A percentile compares a stretch with the other conserved stretches of the same genome.
phyloP scores from a whole-genome alignment of 495 filamentous ascomycete genomes.

The Echria macrotheca region DNA sequence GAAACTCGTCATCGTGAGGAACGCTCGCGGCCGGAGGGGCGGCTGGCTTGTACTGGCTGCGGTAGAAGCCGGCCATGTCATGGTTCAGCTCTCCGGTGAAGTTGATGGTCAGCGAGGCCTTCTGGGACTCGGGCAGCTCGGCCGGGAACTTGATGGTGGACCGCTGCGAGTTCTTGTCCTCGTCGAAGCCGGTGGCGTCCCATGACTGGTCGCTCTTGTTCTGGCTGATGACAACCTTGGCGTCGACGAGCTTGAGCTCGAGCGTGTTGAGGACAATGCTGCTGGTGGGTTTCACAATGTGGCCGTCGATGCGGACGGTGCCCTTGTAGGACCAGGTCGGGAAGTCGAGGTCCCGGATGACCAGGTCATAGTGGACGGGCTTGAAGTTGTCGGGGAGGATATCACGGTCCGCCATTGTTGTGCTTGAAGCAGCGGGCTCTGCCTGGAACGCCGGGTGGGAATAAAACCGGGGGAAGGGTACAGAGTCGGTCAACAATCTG shows the following conservation, averaged over 20 bases:
- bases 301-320: slow-evolving; percentile 55
- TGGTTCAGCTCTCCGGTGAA: slow-evolving; percentile 89
- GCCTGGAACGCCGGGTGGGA: slow-evolving; percentile 17
- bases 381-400: slow-evolving; percentile 61
- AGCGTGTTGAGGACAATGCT: slow-evolving; percentile 72
- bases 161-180: slow-evolving; percentile 75
- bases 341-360: slow-evolving; percentile 73
- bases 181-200: slow-evolving; percentile 61
- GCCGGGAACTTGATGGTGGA: slow-evolving; percentile 66
- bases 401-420: slow-evolving; percentile 48
- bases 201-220: slow-evolving; percentile 45
- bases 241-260: slow-evolving; percentile 55
- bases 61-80: slow-evolving; percentile 94
- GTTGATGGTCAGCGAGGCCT: slow-evolving; percentile 62
- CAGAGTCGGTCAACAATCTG: no score
- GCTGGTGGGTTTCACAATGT: slow-evolving; percentile 56
- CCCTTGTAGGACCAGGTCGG: slow-evolving; percentile 78
- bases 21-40: slow-evolving; percentile 63
- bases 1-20: slow-evolving; percentile 68
- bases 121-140: slow-evolving; percentile 55
- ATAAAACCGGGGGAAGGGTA: slow-evolving; percentile 5
- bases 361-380: slow-evolving; percentile 79
- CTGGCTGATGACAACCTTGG: slow-evolving; percentile 41
- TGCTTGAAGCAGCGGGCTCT: slow-evolving; percentile 6
- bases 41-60: slow-evolving; percentile 84